phyloP scores from a whole-genome alignment of 208 protist genomes.

The Wallacemonas sp. region DNA sequence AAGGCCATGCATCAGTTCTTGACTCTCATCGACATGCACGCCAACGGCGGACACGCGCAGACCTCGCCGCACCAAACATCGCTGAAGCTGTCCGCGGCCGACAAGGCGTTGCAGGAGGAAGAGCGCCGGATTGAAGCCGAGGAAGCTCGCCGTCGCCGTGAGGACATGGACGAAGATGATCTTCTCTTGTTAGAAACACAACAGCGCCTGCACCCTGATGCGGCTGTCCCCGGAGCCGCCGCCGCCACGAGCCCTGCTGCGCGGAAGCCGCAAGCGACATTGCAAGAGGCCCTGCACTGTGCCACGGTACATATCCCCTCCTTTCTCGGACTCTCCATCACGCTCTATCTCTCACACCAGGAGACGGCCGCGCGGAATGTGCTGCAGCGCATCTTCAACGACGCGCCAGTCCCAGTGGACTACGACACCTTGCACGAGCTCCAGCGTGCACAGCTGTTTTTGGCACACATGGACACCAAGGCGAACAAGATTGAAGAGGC shows the following conservation, averaged over 20 bases:
- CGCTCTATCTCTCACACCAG: conserved; percentile 75
- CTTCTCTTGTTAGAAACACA: conserved; percentile 37
- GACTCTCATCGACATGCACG: conserved; percentile 28
- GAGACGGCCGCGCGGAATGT: conserved; percentile 70
- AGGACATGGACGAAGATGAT: conserved; percentile 50
- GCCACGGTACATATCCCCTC: conserved; percentile 49
- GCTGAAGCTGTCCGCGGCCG: neutral
- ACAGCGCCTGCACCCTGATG: neutral
- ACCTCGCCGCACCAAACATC: conserved; percentile 8
- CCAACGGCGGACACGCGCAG: neutral
- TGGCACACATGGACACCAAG: conserved; percentile 86
- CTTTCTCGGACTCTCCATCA: conserved; percentile 78
- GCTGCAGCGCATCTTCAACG: conserved; percentile 29
- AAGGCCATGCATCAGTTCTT: conserved; percentile 74
- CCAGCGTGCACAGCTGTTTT: conserved; percentile 86
- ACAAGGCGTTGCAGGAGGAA: neutral
- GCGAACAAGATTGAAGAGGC: conserved; percentile 82
- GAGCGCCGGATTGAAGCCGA: neutral
- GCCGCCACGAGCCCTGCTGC: conserved; percentile 18
- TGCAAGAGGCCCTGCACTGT: conserved; percentile 36
- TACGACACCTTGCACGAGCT: conserved; percentile 52
- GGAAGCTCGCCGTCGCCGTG: conserved; percentile 7
- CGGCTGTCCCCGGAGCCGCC: conserved; percentile 16
- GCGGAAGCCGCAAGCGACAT: conserved; percentile 19
- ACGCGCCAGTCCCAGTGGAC: conserved; percentile 23